Evolutionary conservation across 768 basidiomycete genomes (phyloP), one percentile per base, ranked within the genome.

Genomic region (Kwoniella europaea): DNA sequence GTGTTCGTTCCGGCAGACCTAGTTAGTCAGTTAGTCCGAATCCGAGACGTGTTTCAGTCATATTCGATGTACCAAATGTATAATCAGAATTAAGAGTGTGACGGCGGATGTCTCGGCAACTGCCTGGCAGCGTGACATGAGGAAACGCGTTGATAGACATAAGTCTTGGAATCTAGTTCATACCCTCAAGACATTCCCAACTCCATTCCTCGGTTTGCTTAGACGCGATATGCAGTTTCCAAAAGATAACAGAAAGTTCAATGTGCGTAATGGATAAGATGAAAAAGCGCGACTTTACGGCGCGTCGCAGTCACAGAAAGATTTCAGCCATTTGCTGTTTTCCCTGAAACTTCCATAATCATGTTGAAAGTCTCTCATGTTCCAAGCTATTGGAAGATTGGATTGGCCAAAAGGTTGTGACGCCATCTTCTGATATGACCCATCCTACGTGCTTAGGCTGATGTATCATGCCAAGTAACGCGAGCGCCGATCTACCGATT

Each of bases 401-500:
- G 65, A 59, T 59, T 67, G 57, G 57, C 65, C 35, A 35, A 35
- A 15, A 29, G 16, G 13, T 16, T 13, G 12, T 27, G 29, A 54
- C 68, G 68, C 68, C 68, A 70, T 70, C 68, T 70, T 65, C 27
- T 60, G 68, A 70, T 60, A 64, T 65, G 22, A 22, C 53, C 52
- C 63, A 44, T 29, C 41, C 43, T 27, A 52, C 27, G 43, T 42
- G 52, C 42, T 16, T 43, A 10, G 3, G 35, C 20, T 10, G n/a
- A 13, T n/a, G 27, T n/a, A 12, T 57, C 2, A 35, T 61, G 67
- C 67, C 67, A 68, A 68, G 67, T 68, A 68, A 68, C 67, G 67
- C 61, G 52, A 61, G 46, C 57, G 66, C 58, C 66, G 57, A 67
- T 67, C 66, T 67, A 68, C 59, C 67, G 59, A 68, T 68, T 54